Percentiles rank a stretch among this genome's conserved stretches.
These are phyloP conservation scores for Fusarium metavorans DNA, from an alignment of 2,329 filamentous ascomycete genomes.

Conservation along the genomic window DNA sequence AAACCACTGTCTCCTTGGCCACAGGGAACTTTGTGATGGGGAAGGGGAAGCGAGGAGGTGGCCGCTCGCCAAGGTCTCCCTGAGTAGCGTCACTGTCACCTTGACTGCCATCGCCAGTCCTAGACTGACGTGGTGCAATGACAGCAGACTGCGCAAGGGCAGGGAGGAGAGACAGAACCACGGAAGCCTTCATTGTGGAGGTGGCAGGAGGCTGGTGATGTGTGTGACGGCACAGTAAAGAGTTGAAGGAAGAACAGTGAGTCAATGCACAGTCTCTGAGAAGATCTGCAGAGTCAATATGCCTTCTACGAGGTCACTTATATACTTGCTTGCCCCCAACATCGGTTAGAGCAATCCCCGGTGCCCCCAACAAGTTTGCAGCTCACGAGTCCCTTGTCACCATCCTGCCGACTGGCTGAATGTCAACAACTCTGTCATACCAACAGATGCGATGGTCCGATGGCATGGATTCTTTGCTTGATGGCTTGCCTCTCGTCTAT, in stretches of 20 bases:
- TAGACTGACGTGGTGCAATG: constrained; percentile 29
- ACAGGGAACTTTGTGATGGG: constrained; percentile 46
- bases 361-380: background rate
- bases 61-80: constrained; percentile 42
- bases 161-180: constrained; percentile 37
- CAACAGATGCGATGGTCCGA: constrained; percentile 5
- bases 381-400: background rate
- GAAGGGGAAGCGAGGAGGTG: constrained; percentile 46
- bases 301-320: background rate
- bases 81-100: constrained; percentile 42
- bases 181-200: constrained; percentile 40
- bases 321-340: background rate
- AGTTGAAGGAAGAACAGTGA: background rate
- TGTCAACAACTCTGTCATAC: background rate
- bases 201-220: background rate
- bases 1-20: constrained; percentile 44
- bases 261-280: background rate
- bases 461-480: constrained; percentile 2
- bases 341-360: background rate
- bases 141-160: constrained; percentile 25
- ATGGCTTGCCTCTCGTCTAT: background rate
- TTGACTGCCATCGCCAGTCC: constrained; percentile 41
- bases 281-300: background rate
- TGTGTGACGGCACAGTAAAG: background rate
- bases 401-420: background rate